A percentile compares a stretch with the other conserved stretches of the same genome.
Evolutionary conservation across 441 rosid species (phyloP).

Genomic region (Hura crepitans): DNA sequence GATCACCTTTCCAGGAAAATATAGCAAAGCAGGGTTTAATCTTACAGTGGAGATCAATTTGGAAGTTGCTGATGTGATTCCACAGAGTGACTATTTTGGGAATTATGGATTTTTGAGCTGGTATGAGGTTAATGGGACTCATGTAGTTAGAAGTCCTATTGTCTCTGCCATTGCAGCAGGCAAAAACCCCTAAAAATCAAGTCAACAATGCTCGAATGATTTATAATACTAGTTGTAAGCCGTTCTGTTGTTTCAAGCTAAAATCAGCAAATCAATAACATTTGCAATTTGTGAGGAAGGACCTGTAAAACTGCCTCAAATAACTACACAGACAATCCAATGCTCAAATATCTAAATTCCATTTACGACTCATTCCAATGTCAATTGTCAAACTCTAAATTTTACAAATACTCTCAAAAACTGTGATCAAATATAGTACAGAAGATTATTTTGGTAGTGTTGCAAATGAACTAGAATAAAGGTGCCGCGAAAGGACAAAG

Average conservation of each 20-base stretch:
- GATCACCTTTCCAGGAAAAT: slow-evolving; percentile 26
- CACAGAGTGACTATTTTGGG: slow-evolving; percentile 33
- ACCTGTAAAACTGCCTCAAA: background rate
- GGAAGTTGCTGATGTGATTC: slow-evolving; percentile 13
- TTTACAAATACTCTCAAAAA: background rate
- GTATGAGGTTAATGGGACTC: slow-evolving; percentile 41
- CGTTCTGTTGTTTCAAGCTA: background rate
- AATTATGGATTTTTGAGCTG: slow-evolving; percentile 40
- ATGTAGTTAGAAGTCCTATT: slow-evolving; percentile 38
- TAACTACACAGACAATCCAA: background rate
- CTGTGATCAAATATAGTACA: no score
- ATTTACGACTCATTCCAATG: background rate
- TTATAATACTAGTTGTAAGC: background rate
- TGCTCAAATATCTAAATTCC: background rate
- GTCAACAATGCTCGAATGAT: background rate
- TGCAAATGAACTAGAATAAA: background rate
- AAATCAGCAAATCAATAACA: background rate
- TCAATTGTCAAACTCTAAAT: background rate
- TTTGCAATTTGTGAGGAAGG: background rate
- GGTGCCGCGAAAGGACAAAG: background rate
- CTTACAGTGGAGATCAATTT: slow-evolving; percentile 33
- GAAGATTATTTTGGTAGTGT: no score
- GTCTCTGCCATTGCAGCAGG: slow-evolving; percentile 39
- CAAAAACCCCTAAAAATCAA: slow-evolving; percentile 12
- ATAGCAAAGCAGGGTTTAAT: slow-evolving; percentile 34